phyloP scores from a whole-genome alignment of 331 rosid species.

The Acacia concinna region DNA sequence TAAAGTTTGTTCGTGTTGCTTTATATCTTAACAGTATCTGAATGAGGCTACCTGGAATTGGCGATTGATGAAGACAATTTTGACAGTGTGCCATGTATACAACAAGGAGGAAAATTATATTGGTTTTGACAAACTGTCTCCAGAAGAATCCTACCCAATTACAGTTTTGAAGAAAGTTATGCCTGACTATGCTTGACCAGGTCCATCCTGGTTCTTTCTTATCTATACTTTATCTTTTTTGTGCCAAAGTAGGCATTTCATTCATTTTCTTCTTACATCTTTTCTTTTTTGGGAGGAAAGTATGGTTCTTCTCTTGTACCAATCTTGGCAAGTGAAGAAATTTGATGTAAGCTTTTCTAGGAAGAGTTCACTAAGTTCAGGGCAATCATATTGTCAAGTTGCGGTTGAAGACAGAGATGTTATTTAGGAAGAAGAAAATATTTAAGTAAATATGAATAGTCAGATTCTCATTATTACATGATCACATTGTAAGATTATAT shows the following conservation, averaged over 20 bases:
- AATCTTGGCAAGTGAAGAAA: constrained; percentile 28
- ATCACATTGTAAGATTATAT: constrained; percentile 26
- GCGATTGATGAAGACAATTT: constrained; percentile 88
- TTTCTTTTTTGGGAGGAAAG: not conserved
- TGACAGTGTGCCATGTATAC: constrained; percentile 91
- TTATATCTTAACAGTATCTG: constrained; percentile 57
- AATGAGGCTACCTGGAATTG: constrained; percentile 93
- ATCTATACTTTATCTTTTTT: constrained; percentile 35
- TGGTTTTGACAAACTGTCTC: constrained; percentile 67
- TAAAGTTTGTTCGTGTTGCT: constrained; percentile 5
- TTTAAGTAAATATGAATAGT: constrained; percentile 30
- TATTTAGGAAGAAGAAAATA: constrained; percentile 40
- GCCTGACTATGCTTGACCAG: constrained; percentile 82
- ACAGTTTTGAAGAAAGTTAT: constrained; percentile 67
- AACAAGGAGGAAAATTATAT: constrained; percentile 67
- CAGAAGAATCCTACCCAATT: constrained; percentile 74
- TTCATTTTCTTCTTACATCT: constrained; percentile 31
- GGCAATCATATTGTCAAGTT: constrained; percentile 28
- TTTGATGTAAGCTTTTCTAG: constrained; percentile 35
- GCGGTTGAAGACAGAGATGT: constrained; percentile 31
- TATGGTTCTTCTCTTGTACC: constrained; percentile 26
- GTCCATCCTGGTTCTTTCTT: constrained; percentile 37
- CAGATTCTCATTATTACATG: constrained; percentile 34
- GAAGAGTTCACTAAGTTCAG: constrained; percentile 27
- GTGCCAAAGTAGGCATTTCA: constrained; percentile 41